Evolutionary conservation across 768 basidiomycete species (phyloP), one percentile per base, ranked within the genome.

Genomic region (Symmetrospora coprosmae): DNA sequence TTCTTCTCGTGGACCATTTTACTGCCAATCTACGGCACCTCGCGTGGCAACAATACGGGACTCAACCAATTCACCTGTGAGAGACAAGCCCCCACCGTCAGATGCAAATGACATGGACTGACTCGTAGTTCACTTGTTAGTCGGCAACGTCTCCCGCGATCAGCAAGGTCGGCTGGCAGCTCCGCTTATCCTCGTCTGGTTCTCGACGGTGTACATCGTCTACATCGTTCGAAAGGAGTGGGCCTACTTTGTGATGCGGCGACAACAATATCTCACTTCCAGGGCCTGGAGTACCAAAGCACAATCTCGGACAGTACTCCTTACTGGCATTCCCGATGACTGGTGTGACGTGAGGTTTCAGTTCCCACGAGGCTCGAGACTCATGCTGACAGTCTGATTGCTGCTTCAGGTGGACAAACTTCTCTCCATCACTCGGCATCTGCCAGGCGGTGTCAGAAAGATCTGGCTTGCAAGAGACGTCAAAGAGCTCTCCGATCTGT

Each of bases 401-500:
- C 25, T 4, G 11, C 11, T 33, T 56, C 38, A 13, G 19, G 6
- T 27, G 37, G 25, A 87, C 87, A 71, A 84, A 87, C 9, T 78
- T 97, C 51, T 90, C 89, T 0, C 82, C n/a, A n/a, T n/a, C n/a
- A n/a, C n/a, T n/a, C n/a, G n/a, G n/a, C 84, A 40, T 68, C 78
- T 96, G 2, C 92, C 94, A 0, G 91, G 91, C 9, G 91, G 91
- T 16, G 85, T 91, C 7, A 83, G 82, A 70, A 80, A 81, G 65
- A 81, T 99, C 35, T 99, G 92, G 90, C 78, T 97, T 37, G 92
- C 90, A 71, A 78, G 86, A 82, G 83, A 60, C 39, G 78, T 59
- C 19, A 50, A 51, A 37, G 58, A 65, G 5, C 78, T 99, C 50
- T 90, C 90, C 1, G 82, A 84, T 39, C 69, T 87, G 19, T 85